These are phyloP conservation scores for Lactarius quietus DNA, from an alignment of 768 basidiomycete species.

Conservation along the genomic window DNA sequence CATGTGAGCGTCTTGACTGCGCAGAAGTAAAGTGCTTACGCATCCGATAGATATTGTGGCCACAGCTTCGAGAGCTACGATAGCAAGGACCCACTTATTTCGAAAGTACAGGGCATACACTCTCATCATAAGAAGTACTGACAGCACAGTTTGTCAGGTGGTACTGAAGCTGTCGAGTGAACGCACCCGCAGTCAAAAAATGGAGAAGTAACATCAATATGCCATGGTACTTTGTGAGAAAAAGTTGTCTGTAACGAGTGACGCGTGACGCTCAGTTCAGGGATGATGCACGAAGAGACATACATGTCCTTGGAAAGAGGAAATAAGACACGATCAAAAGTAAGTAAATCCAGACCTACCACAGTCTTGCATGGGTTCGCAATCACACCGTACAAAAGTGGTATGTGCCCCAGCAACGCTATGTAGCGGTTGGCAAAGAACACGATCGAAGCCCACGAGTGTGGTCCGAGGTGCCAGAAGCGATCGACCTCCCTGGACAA, in stretches of 20 bases:
- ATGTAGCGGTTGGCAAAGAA: conserved; percentile 30
- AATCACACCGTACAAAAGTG: conserved; percentile 18
- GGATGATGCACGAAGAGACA: neutral
- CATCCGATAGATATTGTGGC: neutral
- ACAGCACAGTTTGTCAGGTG: neutral
- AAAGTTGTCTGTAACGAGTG: neutral
- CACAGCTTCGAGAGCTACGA: conserved; percentile 18
- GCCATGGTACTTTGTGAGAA: neutral
- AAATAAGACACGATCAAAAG: neutral
- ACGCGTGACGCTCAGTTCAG: neutral
- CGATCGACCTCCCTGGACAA: conserved; percentile 40
- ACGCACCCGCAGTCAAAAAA: conserved; percentile 1
- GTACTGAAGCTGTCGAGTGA: no score
- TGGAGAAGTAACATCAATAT: neutral
- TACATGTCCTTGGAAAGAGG: neutral
- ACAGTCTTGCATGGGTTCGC: neutral
- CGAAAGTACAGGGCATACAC: conserved; percentile 31
- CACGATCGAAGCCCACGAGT: conserved; percentile 22
- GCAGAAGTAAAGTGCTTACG: conserved; percentile 1
- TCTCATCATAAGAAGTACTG: conserved; percentile 28
- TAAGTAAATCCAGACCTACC: conserved; percentile 3
- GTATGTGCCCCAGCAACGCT: conserved; percentile 27
- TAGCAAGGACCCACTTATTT: conserved; percentile 22
- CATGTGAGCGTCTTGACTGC: neutral
- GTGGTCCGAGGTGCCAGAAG: conserved; percentile 37